These are phyloP conservation scores for Heritiera fomes DNA, from an alignment of 345 rosid species.

Conservation along the genomic window DNA sequence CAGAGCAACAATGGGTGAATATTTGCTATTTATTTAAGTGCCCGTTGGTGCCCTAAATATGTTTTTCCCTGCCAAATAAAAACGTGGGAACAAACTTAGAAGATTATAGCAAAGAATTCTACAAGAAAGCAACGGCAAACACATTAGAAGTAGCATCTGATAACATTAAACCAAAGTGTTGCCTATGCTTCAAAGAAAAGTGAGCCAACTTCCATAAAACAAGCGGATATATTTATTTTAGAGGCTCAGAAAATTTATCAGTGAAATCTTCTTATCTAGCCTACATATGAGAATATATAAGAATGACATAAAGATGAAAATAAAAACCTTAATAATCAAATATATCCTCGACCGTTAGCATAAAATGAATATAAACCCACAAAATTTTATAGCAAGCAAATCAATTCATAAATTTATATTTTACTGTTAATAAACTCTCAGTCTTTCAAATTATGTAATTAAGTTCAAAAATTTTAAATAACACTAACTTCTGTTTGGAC, in stretches of 20 bases:
- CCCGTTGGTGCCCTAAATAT: slow-evolving; percentile 17
- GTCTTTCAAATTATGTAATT: too few relatives aligned
- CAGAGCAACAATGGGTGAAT: neutral
- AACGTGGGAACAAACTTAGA: slow-evolving; percentile 22
- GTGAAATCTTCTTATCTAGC: neutral
- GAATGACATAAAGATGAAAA: neutral
- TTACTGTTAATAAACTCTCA: too few relatives aligned
- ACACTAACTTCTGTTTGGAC: too few relatives aligned
- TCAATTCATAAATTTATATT: too few relatives aligned
- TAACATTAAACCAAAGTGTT: neutral
- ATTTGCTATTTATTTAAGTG: neutral
- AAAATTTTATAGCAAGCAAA: too few relatives aligned
- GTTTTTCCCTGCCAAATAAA: slow-evolving; percentile 44
- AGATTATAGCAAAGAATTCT: slow-evolving; percentile 9
- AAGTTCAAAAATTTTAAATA: too few relatives aligned
- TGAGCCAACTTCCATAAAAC: neutral
- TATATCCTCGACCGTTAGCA: too few relatives aligned
- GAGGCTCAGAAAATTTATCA: neutral
- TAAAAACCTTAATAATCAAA: too few relatives aligned
- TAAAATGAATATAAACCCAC: too few relatives aligned
- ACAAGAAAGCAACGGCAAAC: neutral
- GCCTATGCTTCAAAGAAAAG: neutral
- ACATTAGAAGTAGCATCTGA: neutral
- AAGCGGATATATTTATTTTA: neutral
- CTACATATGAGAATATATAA: neutral